Percentiles rank a stretch among this genome's conserved stretches.
These are phyloP conservation scores for Termitomyces titanicus DNA, from an alignment of 768 basidiomycete species.

Conservation along the genomic window DNA sequence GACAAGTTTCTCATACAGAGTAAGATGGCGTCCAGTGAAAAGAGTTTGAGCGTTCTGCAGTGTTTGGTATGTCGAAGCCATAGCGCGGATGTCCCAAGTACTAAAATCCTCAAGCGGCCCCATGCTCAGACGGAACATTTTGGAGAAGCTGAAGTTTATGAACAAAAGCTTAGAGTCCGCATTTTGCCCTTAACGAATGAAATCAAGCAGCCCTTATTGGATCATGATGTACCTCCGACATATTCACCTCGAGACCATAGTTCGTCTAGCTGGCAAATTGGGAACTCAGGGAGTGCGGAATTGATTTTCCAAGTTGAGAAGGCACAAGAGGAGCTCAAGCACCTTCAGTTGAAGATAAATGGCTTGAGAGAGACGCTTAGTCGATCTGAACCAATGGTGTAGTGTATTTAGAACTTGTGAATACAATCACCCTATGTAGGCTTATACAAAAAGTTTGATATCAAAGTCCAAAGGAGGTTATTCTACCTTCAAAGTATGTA, in stretches of 20 bases:
- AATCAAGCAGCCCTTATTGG: background rate
- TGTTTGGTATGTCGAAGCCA: conserved; percentile 1
- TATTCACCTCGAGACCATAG: background rate
- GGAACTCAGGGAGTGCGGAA: background rate
- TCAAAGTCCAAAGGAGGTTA: background rate
- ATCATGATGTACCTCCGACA: background rate
- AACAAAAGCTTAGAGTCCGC: background rate
- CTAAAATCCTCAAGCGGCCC: background rate
- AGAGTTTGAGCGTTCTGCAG: background rate
- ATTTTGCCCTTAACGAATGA: background rate
- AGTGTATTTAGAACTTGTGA: background rate
- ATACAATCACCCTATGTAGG: no score
- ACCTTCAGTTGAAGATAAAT: conserved; percentile 1
- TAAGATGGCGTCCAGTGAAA: background rate
- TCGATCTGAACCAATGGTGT: background rate
- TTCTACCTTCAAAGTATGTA: background rate
- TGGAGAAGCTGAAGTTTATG: background rate
- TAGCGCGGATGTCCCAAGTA: background rate
- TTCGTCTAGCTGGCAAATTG: background rate
- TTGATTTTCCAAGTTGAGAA: background rate
- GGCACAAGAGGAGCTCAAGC: background rate
- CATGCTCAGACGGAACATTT: background rate
- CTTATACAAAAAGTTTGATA: no score
- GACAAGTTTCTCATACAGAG: conserved; percentile 4
- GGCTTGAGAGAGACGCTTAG: background rate